Percentiles rank a stretch among this genome's conserved stretches.
phyloP scores from a whole-genome alignment of 2,329 filamentous ascomycete species.

The Apiospora malaysiana region DNA sequence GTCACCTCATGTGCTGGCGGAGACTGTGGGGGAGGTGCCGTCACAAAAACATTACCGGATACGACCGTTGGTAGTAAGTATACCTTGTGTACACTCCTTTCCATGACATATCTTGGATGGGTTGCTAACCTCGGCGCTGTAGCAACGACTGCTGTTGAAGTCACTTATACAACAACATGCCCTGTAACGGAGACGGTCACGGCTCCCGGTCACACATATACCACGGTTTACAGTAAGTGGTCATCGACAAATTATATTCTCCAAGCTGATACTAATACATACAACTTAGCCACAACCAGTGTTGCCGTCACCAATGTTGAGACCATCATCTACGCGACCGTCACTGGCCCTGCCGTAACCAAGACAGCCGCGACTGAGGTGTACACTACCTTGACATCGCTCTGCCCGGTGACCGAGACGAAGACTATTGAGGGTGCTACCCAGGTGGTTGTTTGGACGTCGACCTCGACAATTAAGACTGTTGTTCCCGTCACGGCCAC shows the following conservation, averaged over 20 bases:
- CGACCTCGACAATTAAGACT: constrained; percentile 43
- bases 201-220: constrained; percentile 43
- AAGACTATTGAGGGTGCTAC: constrained; percentile 49
- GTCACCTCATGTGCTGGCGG: constrained; percentile 46
- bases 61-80: constrained; percentile 38
- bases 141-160: constrained; percentile 40
- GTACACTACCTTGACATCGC: constrained; percentile 50
- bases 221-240: constrained; percentile 44
- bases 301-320: constrained; percentile 41
- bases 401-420: constrained; percentile 53
- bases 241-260: neutral
- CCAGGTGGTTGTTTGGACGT: constrained; percentile 47
- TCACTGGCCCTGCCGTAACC: constrained; percentile 44
- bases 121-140: constrained; percentile 23
- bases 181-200: constrained; percentile 44
- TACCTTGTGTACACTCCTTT: constrained; percentile 20
- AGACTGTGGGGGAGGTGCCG: constrained; percentile 38
- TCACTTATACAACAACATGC: constrained; percentile 47
- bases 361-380: constrained; percentile 44
- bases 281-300: constrained; percentile 37
- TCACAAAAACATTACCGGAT: constrained; percentile 44
- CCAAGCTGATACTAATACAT: neutral
- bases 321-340: constrained; percentile 43
- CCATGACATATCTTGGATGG: constrained; percentile 36
- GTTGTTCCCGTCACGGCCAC: constrained; percentile 26